A percentile compares a stretch with the other conserved stretches of the same genome.
These are phyloP conservation scores for Pythium phragmitis DNA, from an alignment of 352 stramenopile species.

Conservation along the genomic window DNA sequence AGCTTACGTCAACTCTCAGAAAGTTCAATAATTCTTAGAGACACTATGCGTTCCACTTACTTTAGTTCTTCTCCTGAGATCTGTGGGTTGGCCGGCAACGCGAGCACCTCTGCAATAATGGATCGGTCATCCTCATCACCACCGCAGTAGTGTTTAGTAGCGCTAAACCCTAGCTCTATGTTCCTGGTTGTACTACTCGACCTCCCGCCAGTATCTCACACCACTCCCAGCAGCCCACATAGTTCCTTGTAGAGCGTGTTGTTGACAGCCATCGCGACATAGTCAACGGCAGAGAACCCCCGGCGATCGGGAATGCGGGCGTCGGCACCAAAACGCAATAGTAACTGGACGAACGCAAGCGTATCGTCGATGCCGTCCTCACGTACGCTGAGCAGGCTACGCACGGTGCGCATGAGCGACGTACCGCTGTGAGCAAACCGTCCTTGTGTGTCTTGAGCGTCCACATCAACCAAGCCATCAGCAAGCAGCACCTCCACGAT, in stretches of 20 bases:
- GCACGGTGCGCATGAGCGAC: conserved; percentile 5
- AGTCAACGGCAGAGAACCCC: background rate
- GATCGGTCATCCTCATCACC: too few relatives aligned
- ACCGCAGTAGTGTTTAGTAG: background rate
- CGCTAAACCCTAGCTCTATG: too few relatives aligned
- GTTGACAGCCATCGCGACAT: background rate
- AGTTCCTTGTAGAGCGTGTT: background rate
- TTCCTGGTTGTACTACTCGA: background rate
- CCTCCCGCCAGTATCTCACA: too few relatives aligned
- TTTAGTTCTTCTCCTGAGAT: too few relatives aligned
- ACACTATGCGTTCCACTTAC: too few relatives aligned
- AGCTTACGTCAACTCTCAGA: too few relatives aligned
- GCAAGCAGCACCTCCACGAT: background rate
- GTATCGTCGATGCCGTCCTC: background rate
- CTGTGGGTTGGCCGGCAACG: too few relatives aligned
- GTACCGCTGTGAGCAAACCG: conserved; percentile 1
- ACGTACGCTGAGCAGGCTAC: background rate
- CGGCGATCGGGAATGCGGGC: background rate
- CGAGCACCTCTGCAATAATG: too few relatives aligned
- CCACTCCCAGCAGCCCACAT: background rate
- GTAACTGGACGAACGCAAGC: background rate
- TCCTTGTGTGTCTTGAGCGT: background rate
- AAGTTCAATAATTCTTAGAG: too few relatives aligned
- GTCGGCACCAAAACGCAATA: conserved; percentile 1
- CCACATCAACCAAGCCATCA: conserved; percentile 1